phyloP scores from a whole-genome alignment of 345 rosid species.

The Capsella bursapastoris region DNA sequence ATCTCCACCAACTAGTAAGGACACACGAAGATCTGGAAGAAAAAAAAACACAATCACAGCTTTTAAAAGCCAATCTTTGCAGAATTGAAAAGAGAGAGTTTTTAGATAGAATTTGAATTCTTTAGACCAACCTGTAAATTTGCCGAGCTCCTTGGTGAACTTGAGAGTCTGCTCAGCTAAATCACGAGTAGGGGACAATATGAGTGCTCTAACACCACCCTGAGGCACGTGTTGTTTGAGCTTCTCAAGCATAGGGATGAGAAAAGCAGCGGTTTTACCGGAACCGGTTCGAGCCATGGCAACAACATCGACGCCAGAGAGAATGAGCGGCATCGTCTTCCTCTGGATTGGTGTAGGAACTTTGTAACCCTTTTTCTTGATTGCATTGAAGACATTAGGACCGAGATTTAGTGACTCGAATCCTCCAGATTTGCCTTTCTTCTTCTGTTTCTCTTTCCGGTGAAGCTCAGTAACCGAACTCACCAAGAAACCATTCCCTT shows the following conservation, averaged over 20 bases:
- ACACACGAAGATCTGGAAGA: conserved; percentile 72
- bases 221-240: conserved; percentile 81
- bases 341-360: conserved; percentile 98
- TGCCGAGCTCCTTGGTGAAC: conserved; percentile 89
- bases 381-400: conserved; percentile 69
- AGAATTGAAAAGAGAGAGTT: background rate
- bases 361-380: conserved; percentile 86
- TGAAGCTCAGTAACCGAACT: conserved; percentile 86
- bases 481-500: conserved; percentile 44
- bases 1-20: conserved; percentile 94
- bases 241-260: conserved; percentile 90
- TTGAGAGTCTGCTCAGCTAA: conserved; percentile 95
- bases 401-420: conserved; percentile 87
- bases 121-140: conserved; percentile 63
- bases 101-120: background rate
- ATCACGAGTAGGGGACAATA: conserved; percentile 92
- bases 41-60: conserved; percentile 1
- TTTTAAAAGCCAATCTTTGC: background rate
- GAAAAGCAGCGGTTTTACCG: conserved; percentile 94
- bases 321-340: conserved; percentile 96
- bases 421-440: conserved; percentile 95
- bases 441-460: conserved; percentile 63
- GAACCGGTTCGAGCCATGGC: conserved; percentile 99
- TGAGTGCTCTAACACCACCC: conserved; percentile 83
- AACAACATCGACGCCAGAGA: conserved; percentile 89